Percentiles rank a stretch among this genome's conserved stretches.
Conservation (phyloP, 2,329 filamentous ascomycete species). For the Aphanocladium album region DNA sequence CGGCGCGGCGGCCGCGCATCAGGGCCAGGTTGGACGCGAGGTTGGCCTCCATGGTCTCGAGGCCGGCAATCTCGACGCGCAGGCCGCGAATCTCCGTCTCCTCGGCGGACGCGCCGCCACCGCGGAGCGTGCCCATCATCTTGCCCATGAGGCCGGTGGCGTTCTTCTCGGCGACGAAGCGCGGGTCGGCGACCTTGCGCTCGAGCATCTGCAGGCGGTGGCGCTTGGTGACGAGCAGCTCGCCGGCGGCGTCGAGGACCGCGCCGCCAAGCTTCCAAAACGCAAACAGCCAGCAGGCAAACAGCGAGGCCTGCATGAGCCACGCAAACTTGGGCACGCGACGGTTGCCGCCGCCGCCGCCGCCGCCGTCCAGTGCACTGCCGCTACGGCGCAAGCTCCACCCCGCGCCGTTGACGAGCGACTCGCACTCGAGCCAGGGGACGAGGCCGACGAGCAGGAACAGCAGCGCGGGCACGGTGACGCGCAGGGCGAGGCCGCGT, state of each 20-base stretch:
- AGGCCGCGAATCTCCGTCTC: slow-evolving; percentile 56
- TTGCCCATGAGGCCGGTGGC: slow-evolving; percentile 62
- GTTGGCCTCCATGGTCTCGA: slow-evolving; percentile 73
- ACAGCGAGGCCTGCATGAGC: slow-evolving; percentile 57
- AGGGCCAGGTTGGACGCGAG: slow-evolving; percentile 60
- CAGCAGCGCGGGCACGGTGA: slow-evolving; percentile 66
- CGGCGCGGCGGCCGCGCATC: slow-evolving; percentile 58
- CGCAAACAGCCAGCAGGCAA: slow-evolving; percentile 62
- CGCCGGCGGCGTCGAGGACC: slow-evolving; percentile 68
- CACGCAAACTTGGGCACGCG: slow-evolving; percentile 56
- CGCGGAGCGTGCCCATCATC: slow-evolving; percentile 65
- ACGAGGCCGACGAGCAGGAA: slow-evolving; percentile 69
- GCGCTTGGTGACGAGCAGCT: slow-evolving; percentile 72
- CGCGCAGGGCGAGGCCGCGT: slow-evolving; percentile 60
- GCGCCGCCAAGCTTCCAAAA: slow-evolving; percentile 74
- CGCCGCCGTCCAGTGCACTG: slow-evolving; percentile 51
- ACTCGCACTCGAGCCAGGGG: slow-evolving; percentile 73
- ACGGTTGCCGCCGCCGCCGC: slow-evolving; percentile 45
- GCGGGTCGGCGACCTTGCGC: slow-evolving; percentile 46
- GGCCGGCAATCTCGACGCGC: slow-evolving; percentile 70
- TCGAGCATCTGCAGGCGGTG: slow-evolving; percentile 67
- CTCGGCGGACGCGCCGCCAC: slow-evolving; percentile 53
- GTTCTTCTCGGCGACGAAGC: slow-evolving; percentile 33
- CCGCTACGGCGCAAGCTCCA: slow-evolving; percentile 62
- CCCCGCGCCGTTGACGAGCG: slow-evolving; percentile 51